A percentile compares a stretch with the other conserved stretches of the same genome.
These are phyloP conservation scores for Paraphoma chrysanthemicola DNA, from an alignment of 2,329 filamentous ascomycete genomes.

Conservation along the genomic window DNA sequence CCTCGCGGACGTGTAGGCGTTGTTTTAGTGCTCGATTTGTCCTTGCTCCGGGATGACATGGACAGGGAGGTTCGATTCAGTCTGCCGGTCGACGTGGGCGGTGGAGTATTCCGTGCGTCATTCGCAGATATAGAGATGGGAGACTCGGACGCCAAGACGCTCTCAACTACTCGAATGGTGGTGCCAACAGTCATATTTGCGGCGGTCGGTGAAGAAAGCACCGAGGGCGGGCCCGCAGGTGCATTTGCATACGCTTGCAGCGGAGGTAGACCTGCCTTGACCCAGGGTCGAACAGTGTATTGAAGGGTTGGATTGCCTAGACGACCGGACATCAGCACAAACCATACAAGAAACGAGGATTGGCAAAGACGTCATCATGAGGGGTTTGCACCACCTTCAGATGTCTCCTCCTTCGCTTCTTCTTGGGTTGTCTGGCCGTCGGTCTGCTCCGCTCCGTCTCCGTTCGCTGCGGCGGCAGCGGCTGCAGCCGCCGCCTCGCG, in stretches of 20 bases:
- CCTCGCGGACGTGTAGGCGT: conserved; percentile 26
- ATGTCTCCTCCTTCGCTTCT: conserved; percentile 40
- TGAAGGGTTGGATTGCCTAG: conserved; percentile 25
- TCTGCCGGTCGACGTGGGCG: not conserved
- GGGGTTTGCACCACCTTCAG: conserved; percentile 45
- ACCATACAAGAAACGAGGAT: conserved; percentile 13
- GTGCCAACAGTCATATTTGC: not conserved
- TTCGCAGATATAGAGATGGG: not conserved
- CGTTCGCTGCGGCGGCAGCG: conserved; percentile 22
- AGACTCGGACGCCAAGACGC: not conserved
- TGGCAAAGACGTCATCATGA: conserved; percentile 40
- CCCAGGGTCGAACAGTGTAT: conserved; percentile 37
- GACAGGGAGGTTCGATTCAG: conserved; percentile 14
- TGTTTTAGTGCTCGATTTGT: conserved; percentile 15
- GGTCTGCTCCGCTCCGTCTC: conserved; percentile 13
- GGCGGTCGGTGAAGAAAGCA: not conserved
- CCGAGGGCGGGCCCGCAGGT: conserved; percentile 1
- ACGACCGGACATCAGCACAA: conserved; percentile 33
- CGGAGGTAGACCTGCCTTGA: conserved; percentile 30
- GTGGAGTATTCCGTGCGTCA: not conserved
- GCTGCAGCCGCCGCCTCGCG: conserved; percentile 41
- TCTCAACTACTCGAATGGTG: conserved; percentile 17
- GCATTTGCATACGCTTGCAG: conserved; percentile 19
- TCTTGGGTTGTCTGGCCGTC: conserved; percentile 12
- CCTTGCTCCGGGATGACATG: conserved; percentile 12